Evolutionary conservation across 129 eudicot genomes (phyloP), one percentile per base, ranked within the genome.

Genomic region (Centrapalus pauciflorus): DNA sequence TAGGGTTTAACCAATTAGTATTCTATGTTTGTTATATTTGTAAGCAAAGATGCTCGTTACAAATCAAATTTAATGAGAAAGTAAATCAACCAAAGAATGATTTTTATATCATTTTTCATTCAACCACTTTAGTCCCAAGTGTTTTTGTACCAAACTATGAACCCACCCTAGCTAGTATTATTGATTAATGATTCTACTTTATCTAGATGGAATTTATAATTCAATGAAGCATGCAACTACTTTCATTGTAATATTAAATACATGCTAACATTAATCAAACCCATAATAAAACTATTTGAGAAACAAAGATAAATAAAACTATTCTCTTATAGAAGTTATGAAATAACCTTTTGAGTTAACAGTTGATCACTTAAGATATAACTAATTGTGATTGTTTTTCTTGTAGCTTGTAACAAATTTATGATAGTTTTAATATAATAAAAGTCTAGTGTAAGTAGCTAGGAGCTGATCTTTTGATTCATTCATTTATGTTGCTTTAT

Each of bases 201-300:
- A 69, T 69, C 57, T 26, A 9, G 7, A 54, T 32, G 61, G 69
- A 60, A 60, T 71, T 49, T 45, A 26, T 27, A 28, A 56, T 45
- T 43, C 8, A 29, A 28, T 24, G 43, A 58, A 45, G 59, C 9
- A 24, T 70, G 35, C 30, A 21, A 46, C 19, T 5, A 59, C 23
- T 45, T 70, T 64, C 40, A n/a, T 64, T 27, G 32, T 14, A 27
- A n/a, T 64, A 45, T 16, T 7, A 8, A 26, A 35, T 1, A 45
- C 14, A 5, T 30, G 29, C 9, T 17, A 56, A 23, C 43, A 59
- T 71, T 45, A 40, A 59, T 45, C 17, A 14, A 21, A 23, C 20
- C 7, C 20, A 64, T n/a, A 34, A 9, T 12, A 27, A 4, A 25
- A 21, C 37, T 64, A 64, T 61, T 28, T 17, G n/a, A 13, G 3